Base-by-base conservation (phyloP, 148 eudicot genomes). In the Diospyros lotus region DNA sequence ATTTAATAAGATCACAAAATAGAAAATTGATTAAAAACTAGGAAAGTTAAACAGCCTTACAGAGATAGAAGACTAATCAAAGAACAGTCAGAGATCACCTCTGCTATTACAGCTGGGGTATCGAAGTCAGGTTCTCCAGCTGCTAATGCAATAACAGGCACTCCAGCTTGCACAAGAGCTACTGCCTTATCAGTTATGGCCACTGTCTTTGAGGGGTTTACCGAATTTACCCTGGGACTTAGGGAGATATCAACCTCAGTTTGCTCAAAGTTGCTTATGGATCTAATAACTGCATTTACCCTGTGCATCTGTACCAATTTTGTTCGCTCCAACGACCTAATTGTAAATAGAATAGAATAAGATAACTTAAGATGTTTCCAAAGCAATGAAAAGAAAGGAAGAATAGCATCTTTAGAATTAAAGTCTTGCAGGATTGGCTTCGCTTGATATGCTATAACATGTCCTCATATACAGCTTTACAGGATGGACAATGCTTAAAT, bases 81-180 rank as follows among this genome's bases (percentile, higher is more conserved):
- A 2, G 6, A 58, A 64, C 28, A 3, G 70, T 54, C 5, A 28
- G 42, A 10, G 64, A 51, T 75, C 38, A 94, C 98, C 96, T 94
- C 96, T 56, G 89, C 88, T 70, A 92, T 89, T 63, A 80, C 85
- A 40, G 87, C 72, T 61, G 97, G 98, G 41, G 97, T 94, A 82
- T 92, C 91, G 83, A 94, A 94, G 79, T 94, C 96, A 58, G 98
- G 97, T 75, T 94, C 97, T 68, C 98, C 97, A 15, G 97, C 98
- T n/a, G 98, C 96, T 73, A 94, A 80, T 61, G 91, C 80, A 58
- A 94, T 89, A 55, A 94, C 94, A 69, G 98, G 98, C 58, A 94
- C 90, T 38, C 97, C 97, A 84, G 96, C 96, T 86, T 90, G 97
- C 50, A 84, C 96, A 85, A 94, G 98, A 56, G 98, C 92, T 55